Evolutionary conservation across 306 rosid species (phyloP), one percentile per base, ranked within the genome.

Genomic region (Prunus kanzakura): DNA sequence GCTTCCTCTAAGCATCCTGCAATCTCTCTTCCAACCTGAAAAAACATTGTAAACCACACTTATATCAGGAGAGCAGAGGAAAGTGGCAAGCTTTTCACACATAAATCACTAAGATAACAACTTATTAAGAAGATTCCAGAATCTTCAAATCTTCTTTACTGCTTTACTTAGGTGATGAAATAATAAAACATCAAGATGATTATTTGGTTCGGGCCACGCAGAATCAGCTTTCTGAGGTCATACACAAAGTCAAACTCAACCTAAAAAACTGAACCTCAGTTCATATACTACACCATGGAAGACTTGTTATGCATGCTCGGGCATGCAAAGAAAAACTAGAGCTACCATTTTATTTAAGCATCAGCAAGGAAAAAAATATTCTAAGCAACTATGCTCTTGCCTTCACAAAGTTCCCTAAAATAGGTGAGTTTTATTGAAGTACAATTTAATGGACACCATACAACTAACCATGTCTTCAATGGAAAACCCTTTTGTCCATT

Each of bases 401-500:
- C 57, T 78, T 74, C 69, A 70, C 64, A 65, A 27, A 43, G 54
- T 63, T 50, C 11, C 12, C 22, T 74, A 77, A 22, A 41, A 76
- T 51, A 74, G 67, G 10, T 23, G 69, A 69, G 79, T 55, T 73
- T 75, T 75, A 47, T 41, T 30, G 32, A 67, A 2, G 49, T 50
- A 64, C 62, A 80, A 77, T 61, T 43, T 49, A 77, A 50, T 45
- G 7, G 25, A 82, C 63, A 62, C 81, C 76, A 82, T 38, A 18
- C 49, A 72, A 91, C 97, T 88, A 82, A 93, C 98, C 98, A 71
- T 85, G 81, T 91, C 89, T 57, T 27, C 86, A 79, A 91, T 87
- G 61, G 84, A 78, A 80, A 90, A 93, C 73, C 88, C 96, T 87
- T 93, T 93, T 30, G 98, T 93, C 98, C 98, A 90, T 82, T 91